Evolutionary conservation across 495 filamentous ascomycete genomes (phyloP), one percentile per base, ranked within the genome.

Genomic region (Aspergillus panamensis): DNA sequence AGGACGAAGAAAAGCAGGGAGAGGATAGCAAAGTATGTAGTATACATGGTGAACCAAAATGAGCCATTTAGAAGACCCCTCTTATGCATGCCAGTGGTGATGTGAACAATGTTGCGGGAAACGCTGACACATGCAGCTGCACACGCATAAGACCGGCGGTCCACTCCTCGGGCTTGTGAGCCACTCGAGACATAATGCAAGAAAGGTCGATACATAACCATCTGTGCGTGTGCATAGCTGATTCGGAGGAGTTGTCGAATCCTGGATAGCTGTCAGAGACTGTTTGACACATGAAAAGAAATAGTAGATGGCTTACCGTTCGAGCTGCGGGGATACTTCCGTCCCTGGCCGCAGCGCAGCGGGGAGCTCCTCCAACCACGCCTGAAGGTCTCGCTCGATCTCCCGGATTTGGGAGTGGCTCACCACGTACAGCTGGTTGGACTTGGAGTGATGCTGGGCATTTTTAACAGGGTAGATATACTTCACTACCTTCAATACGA

Each of bases 31-130:
- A 96, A 97, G 73, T 96, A 97, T 13, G 91, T 89, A 3, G 94
- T 96, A 62, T 97, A 97, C 74, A 96, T 91, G 48, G 88, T 89
- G 63, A 96, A 97, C 94, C 94, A 98, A 73, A 92, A 96, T 0
- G 92, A 89, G 0, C 94, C 94, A 63, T 89, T 88, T 20, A 98
- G 80, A 10, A 95, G 77, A 0, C 86, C 87, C 61, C 85, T 81
- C 65, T 86, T 88, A 59, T 92, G 90, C 84, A 97, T 97, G 61
- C 94, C 88, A 29, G 84, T 84, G 3, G 88, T 90, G 57, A 96
- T 94, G 69, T 96, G 93, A 33, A 97, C 84, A 55, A 98, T 94
- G 65, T 96, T 97, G 25, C 94, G 84, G 17, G 92, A 92, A 2
- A 96, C 90, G 63, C 86, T 90, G 52, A 98, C 87, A 57, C 90